These are phyloP conservation scores for Ophiostoma ulmi DNA, from an alignment of 2,329 filamentous ascomycete species.

Conservation along the genomic window DNA sequence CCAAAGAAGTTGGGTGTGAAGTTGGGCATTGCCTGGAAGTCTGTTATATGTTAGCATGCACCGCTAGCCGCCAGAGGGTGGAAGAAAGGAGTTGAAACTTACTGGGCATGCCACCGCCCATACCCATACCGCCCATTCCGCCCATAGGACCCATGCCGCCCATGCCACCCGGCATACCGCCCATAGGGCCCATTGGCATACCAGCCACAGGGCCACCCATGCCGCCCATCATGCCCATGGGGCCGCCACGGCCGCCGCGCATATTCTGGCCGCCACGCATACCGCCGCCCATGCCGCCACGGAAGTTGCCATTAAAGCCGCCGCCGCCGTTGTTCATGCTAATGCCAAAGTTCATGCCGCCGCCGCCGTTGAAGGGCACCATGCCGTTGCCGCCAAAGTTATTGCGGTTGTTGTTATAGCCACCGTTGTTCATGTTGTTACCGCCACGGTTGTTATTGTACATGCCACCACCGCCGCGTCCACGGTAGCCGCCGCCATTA, in stretches of 20 bases:
- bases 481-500: constrained; percentile 43
- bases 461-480: constrained; percentile 36
- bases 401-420: constrained; percentile 23
- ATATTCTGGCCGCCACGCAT: constrained; percentile 36
- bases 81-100: constrained; percentile 35
- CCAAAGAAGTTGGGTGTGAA: constrained; percentile 73
- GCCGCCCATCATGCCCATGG: constrained; percentile 34
- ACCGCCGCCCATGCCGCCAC: constrained; percentile 49
- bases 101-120: constrained; percentile 52
- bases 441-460: constrained; percentile 29
- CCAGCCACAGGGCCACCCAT: constrained; percentile 45
- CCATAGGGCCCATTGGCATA: constrained; percentile 35
- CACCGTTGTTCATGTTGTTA: constrained; percentile 23
- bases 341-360: constrained; percentile 39
- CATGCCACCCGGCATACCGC: constrained; percentile 45
- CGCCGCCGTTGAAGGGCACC: constrained; percentile 40
- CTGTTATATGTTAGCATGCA: constrained; percentile 33
- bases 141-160: constrained; percentile 51
- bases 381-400: constrained; percentile 37
- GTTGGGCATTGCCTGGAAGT: constrained; percentile 64
- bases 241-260: constrained; percentile 35
- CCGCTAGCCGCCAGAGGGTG: background rate
- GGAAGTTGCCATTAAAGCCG: constrained; percentile 44
- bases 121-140: constrained; percentile 47
- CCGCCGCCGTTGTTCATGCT: constrained; percentile 36